These are phyloP conservation scores for Trichoderma lentiforme DNA, from an alignment of 2,329 filamentous ascomycete genomes.

Conservation along the genomic window DNA sequence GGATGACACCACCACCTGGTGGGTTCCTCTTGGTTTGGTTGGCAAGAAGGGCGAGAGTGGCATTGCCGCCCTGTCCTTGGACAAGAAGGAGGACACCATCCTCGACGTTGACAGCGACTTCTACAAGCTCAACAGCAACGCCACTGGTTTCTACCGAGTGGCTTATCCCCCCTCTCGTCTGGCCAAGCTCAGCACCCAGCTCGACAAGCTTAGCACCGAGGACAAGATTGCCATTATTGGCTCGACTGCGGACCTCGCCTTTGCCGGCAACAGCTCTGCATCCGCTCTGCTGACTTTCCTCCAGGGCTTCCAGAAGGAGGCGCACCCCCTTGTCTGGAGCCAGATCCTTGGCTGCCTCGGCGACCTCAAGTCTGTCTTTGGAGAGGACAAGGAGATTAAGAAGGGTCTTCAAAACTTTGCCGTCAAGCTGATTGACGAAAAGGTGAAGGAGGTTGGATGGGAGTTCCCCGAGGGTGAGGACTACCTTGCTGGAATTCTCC, in stretches of 20 bases:
- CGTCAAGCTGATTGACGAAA: constrained; percentile 70
- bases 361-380: constrained; percentile 80
- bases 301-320: constrained; percentile 77
- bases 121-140: constrained; percentile 90
- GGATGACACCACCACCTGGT: constrained; percentile 91
- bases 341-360: constrained; percentile 75
- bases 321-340: constrained; percentile 84
- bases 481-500: constrained; percentile 76
- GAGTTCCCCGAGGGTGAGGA: constrained; percentile 74
- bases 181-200: constrained; percentile 72
- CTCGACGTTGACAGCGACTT: constrained; percentile 72
- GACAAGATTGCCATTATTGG: constrained; percentile 93
- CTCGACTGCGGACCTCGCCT: constrained; percentile 83
- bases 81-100: constrained; percentile 72
- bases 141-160: constrained; percentile 85
- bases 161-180: constrained; percentile 88
- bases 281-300: constrained; percentile 78
- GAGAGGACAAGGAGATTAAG: constrained; percentile 68
- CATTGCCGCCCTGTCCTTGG: constrained; percentile 65
- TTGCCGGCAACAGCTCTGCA: constrained; percentile 81
- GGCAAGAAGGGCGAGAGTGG: constrained; percentile 65
- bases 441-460: constrained; percentile 81
- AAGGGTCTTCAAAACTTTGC: constrained; percentile 74
- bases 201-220: constrained; percentile 71
- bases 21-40: constrained; percentile 85